Base-by-base conservation (phyloP, 306 rosid genomes). In the Canavalia gladiata region DNA sequence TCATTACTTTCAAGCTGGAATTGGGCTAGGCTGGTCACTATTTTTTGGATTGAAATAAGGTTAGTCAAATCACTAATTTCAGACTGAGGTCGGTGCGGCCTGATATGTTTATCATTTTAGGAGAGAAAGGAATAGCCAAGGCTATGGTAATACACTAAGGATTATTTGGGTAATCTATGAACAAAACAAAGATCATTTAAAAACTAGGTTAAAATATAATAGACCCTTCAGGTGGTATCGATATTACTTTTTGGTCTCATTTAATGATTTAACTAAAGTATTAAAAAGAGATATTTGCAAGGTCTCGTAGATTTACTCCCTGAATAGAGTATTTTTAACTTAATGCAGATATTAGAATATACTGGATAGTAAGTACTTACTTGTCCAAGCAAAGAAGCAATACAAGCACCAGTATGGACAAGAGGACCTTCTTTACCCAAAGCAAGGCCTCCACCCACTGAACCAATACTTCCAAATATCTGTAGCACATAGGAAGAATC, bases 401-500 rank as follows among this genome's bases (percentile, higher is more conserved):
- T 93, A 87, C 97, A 93, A 69, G 99, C 99, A 82, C 99, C 99
- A n/a, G 94, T 95, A 84, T 95, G 97, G 74, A 91, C 98, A 84
- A 95, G 97, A 81, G 98, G 99, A 64, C 99, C 99, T 86, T 95
- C 99, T 87, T 95, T 95, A 34, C 99, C 98, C 74, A 95, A 89
- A 84, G 99, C 99, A 81, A 93, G 94, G 71, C 98, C 99, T 59
- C 99, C 97, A 85, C 98, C 98, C 46, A 95, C 98, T 2, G 99
- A 93, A 46, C 99, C 99, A 86, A 95, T 95, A 91, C 99, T 95
- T 85, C 98, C 98, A 86, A 93, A 90, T 83, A 93, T 90, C 99
- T 95, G 86, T 59, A 67, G 66, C 45, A 80, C 80, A 41, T 73
- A 69, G 84, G 71, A 73, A 76, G 33, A 87, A 76, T 64, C 79